Evolutionary conservation across 2,329 filamentous ascomycete species (phyloP).

Genomic region (Diaporthe sp.): DNA sequence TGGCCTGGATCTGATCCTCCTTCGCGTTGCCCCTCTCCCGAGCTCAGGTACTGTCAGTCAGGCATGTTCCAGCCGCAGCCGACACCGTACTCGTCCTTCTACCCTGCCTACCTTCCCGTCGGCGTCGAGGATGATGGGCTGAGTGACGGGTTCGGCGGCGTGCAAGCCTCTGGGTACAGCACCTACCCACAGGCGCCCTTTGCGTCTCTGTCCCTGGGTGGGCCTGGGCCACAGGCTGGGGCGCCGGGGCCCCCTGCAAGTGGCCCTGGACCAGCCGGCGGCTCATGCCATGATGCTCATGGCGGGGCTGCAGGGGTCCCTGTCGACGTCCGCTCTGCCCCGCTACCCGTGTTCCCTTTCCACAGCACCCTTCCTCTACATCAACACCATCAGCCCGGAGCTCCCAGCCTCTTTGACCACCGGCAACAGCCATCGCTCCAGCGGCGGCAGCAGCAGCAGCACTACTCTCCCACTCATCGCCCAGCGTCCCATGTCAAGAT

Average conservation of each 20-base stretch:
- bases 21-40: not conserved
- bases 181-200: conserved; percentile 43
- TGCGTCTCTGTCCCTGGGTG: conserved; percentile 17
- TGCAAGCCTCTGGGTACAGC: conserved; percentile 41
- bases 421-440: conserved; percentile 37
- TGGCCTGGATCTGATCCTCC: not conserved
- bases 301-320: conserved; percentile 37
- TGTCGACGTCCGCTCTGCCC: conserved; percentile 29
- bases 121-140: conserved; percentile 58
- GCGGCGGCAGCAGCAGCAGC: conserved; percentile 20
- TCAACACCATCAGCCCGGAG: conserved; percentile 35
- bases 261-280: conserved; percentile 24
- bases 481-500: conserved; percentile 51
- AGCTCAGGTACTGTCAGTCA: conserved; percentile 38
- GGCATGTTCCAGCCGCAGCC: conserved; percentile 70
- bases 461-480: conserved; percentile 1
- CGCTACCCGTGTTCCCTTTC: conserved; percentile 36
- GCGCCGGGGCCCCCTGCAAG: conserved; percentile 19
- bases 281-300: conserved; percentile 22
- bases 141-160: conserved; percentile 40
- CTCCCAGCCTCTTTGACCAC: conserved; percentile 43
- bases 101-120: conserved; percentile 9
- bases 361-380: conserved; percentile 33
- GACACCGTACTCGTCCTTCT: conserved; percentile 59
- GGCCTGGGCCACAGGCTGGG: conserved; percentile 31